These are phyloP conservation scores for Acer negundo DNA, from an alignment of 345 rosid genomes.

Conservation along the genomic window DNA sequence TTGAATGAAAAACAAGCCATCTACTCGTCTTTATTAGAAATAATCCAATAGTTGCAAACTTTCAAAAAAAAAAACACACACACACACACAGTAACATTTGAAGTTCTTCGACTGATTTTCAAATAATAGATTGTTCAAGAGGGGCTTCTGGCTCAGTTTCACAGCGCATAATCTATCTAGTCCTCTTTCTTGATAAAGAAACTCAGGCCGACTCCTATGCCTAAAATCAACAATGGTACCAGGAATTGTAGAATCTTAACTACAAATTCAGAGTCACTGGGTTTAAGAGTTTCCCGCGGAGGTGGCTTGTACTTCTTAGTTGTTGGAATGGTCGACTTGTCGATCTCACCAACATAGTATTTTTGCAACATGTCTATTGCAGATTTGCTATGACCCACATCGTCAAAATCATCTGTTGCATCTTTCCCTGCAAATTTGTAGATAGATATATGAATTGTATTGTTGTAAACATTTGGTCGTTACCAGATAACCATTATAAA, in stretches of 20 bases:
- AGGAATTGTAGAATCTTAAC: conserved; percentile 51
- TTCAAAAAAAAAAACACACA: background rate
- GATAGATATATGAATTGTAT: background rate
- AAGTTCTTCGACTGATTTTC: background rate
- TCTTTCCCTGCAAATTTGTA: conserved; percentile 54
- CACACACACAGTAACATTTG: conserved; percentile 1
- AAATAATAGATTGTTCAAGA: background rate
- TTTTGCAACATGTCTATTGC: conserved; percentile 66
- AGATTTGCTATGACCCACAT: conserved; percentile 66
- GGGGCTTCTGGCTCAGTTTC: background rate
- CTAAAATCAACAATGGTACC: conserved; percentile 65
- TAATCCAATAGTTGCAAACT: background rate
- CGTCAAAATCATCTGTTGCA: conserved; percentile 76
- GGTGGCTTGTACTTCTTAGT: conserved; percentile 38
- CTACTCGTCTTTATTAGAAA: background rate
- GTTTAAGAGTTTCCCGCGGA: conserved; percentile 13
- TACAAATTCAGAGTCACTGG: conserved; percentile 28
- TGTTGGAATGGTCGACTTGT: conserved; percentile 50
- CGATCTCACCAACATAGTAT: conserved; percentile 64
- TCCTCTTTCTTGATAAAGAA: conserved; percentile 38
- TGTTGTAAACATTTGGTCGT: background rate
- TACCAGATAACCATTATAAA: background rate
- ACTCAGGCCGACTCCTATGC: conserved; percentile 57
- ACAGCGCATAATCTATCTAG: conserved; percentile 10
- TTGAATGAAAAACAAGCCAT: background rate